A percentile compares a stretch with the other conserved stretches of the same genome.
phyloP scores from a whole-genome alignment of 1,284 basidiomycete species.

The Phaffia rhodozyma region DNA sequence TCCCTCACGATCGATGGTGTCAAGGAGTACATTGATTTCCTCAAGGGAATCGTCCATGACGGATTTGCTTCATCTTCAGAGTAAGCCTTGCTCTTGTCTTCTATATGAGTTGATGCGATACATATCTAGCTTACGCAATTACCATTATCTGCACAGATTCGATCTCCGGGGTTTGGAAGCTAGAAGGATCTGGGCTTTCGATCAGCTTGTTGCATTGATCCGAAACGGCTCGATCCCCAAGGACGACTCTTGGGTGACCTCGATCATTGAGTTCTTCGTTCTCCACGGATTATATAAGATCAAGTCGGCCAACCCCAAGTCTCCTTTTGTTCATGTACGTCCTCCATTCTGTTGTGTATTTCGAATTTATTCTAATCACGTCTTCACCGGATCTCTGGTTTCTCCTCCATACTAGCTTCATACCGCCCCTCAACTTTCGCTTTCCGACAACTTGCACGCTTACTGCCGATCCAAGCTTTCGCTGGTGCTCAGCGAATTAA shows the following conservation, averaged over 20 bases:
- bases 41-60: slow-evolving; percentile 40
- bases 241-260: slow-evolving; percentile 60
- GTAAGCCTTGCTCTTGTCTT: background rate
- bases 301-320: slow-evolving; percentile 61
- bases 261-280: slow-evolving; percentile 66
- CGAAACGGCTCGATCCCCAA: slow-evolving; percentile 72
- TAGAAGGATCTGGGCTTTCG: slow-evolving; percentile 63
- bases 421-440: slow-evolving; percentile 49
- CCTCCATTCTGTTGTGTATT: background rate
- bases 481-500: slow-evolving; percentile 62
- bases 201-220: slow-evolving; percentile 69
- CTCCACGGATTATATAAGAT: slow-evolving; percentile 69
- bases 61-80: slow-evolving; percentile 4
- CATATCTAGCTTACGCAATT: slow-evolving; percentile 14
- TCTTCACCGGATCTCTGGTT: background rate
- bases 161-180: slow-evolving; percentile 30
- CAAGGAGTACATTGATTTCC: slow-evolving; percentile 59
- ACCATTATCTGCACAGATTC: slow-evolving; percentile 18
- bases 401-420: slow-evolving; percentile 42
- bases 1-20: slow-evolving; percentile 66
- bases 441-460: slow-evolving; percentile 58
- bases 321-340: slow-evolving; percentile 49
- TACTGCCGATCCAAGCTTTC: slow-evolving; percentile 60
- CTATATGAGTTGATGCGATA: slow-evolving; percentile 15
- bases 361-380: background rate